phyloP scores from a whole-genome alignment of 305 asterid genomes.

The Striga hermonthica region DNA sequence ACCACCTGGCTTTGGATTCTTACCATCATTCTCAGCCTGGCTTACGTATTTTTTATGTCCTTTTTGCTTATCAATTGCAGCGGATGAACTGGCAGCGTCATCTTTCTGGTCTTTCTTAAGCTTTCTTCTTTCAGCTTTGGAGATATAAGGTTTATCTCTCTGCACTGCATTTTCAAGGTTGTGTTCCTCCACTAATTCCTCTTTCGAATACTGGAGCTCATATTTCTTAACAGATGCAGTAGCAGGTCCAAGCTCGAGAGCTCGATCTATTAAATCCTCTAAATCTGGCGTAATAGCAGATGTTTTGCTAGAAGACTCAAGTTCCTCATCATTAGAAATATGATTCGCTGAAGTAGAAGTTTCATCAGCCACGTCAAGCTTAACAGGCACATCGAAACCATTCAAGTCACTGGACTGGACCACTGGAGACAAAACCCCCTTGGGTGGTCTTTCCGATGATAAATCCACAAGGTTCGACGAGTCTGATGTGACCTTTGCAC shows the following conservation, averaged over 20 bases:
- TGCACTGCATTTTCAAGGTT: slow-evolving; percentile 40
- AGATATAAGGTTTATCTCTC: slow-evolving; percentile 78
- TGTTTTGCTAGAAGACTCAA: slow-evolving; percentile 39
- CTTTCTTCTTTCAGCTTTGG: slow-evolving; percentile 91
- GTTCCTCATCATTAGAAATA: slow-evolving; percentile 31
- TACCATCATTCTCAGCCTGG: slow-evolving; percentile 37
- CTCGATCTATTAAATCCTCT: slow-evolving; percentile 87
- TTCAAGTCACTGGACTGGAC: slow-evolving; percentile 35
- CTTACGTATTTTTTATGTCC: slow-evolving; percentile 35
- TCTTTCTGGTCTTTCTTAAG: slow-evolving; percentile 80
- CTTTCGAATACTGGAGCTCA: slow-evolving; percentile 52
- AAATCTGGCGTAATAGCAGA: slow-evolving; percentile 48
- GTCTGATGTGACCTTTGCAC: slow-evolving; percentile 40
- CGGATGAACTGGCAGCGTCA: slow-evolving; percentile 35
- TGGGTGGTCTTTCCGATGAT: slow-evolving; percentile 35
- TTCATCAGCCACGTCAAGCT: slow-evolving; percentile 37
- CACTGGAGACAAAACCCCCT: slow-evolving; percentile 33
- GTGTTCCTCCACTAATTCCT: slow-evolving; percentile 39
- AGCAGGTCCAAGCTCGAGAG: slow-evolving; percentile 88
- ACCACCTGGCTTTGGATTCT: slow-evolving; percentile 43
- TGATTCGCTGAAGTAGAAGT: slow-evolving; percentile 27
- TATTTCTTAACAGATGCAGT: slow-evolving; percentile 54
- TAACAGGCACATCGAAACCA: slow-evolving; percentile 36
- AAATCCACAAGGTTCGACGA: slow-evolving; percentile 36
- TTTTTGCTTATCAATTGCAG: slow-evolving; percentile 39